A percentile compares a stretch with the other conserved stretches of the same genome.
Conservation (phyloP, 352 stramenopile genomes). For the Pythium brassicae region DNA sequence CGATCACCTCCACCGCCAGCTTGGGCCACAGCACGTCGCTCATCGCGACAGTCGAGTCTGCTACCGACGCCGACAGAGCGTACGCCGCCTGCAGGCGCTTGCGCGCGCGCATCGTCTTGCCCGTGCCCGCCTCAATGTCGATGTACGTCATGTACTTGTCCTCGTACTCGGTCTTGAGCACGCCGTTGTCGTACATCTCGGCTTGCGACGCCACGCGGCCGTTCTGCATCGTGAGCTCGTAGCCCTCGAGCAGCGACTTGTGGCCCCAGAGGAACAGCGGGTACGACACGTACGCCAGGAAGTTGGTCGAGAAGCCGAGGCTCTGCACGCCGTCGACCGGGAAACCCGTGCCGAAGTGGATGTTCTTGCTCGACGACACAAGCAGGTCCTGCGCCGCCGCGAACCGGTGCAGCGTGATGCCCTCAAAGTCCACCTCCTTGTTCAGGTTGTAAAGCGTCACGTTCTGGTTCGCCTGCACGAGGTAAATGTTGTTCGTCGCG, state of each 20-base stretch:
- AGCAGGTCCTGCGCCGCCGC: constrained; percentile 32
- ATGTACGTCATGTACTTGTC: constrained; percentile 52
- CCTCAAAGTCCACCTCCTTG: constrained; percentile 35
- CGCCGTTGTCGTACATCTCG: constrained; percentile 35
- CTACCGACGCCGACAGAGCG: constrained; percentile 33
- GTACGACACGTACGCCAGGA: constrained; percentile 56
- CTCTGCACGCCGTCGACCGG: constrained; percentile 51
- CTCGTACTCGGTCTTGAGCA: constrained; percentile 46
- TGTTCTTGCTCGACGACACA: constrained; percentile 13
- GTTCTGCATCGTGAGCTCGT: constrained; percentile 50
- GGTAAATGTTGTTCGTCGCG: constrained; percentile 37
- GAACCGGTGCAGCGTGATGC: constrained; percentile 54
- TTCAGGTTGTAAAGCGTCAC: constrained; percentile 45
- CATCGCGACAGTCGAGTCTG: constrained; percentile 39
- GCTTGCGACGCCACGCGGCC: constrained; percentile 31
- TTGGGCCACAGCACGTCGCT: constrained; percentile 55
- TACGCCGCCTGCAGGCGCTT: constrained; percentile 72
- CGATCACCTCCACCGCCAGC: constrained; percentile 47
- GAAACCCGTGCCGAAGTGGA: constrained; percentile 33
- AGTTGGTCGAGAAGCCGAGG: constrained; percentile 43
- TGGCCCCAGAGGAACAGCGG: constrained; percentile 60
- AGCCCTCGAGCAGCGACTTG: constrained; percentile 28
- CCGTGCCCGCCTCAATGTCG: constrained; percentile 64
- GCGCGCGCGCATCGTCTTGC: constrained; percentile 59
- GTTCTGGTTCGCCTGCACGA: constrained; percentile 56